phyloP scores from a whole-genome alignment of 495 filamentous ascomycete genomes.

The Bacidia gigantensis region DNA sequence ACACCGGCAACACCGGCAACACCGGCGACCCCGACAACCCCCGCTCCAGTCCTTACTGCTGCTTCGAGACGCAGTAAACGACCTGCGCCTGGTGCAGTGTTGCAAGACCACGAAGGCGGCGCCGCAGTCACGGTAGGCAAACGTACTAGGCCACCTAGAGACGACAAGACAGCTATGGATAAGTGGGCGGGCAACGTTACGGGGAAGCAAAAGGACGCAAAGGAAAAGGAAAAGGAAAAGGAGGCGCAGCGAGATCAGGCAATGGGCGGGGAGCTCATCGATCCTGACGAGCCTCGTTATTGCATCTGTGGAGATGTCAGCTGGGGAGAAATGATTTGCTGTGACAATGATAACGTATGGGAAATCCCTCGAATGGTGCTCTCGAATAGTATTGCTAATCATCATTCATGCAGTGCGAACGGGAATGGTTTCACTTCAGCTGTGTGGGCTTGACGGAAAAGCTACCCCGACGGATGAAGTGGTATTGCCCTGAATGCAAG shows the following conservation, averaged over 20 bases:
- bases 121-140: slow-evolving; percentile 63
- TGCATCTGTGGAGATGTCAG: slow-evolving; percentile 87
- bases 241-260: slow-evolving; percentile 40
- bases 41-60: slow-evolving; percentile 34
- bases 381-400: no score
- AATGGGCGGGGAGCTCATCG: slow-evolving; percentile 63
- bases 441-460: slow-evolving; percentile 69
- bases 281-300: slow-evolving; percentile 76
- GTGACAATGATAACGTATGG: slow-evolving; percentile 81
- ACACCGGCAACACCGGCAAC: slow-evolving; percentile 39
- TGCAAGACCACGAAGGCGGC: slow-evolving; percentile 54
- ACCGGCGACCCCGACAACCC: slow-evolving; percentile 35
- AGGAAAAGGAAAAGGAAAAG: slow-evolving; percentile 24
- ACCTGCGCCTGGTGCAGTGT: slow-evolving; percentile 64
- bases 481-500: slow-evolving; percentile 88
- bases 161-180: slow-evolving; percentile 36
- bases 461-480: slow-evolving; percentile 68
- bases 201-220: slow-evolving; percentile 4
- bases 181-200: slow-evolving; percentile 21
- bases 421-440: slow-evolving; percentile 71
- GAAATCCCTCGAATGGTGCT: no score
- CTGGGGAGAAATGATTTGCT: slow-evolving; percentile 89
- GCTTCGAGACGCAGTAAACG: slow-evolving; percentile 46
- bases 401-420: slow-evolving; percentile 42
- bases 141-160: slow-evolving; percentile 63